Conservation (phyloP, 345 rosid species). For the Excoecaria cochinchinensis region DNA sequence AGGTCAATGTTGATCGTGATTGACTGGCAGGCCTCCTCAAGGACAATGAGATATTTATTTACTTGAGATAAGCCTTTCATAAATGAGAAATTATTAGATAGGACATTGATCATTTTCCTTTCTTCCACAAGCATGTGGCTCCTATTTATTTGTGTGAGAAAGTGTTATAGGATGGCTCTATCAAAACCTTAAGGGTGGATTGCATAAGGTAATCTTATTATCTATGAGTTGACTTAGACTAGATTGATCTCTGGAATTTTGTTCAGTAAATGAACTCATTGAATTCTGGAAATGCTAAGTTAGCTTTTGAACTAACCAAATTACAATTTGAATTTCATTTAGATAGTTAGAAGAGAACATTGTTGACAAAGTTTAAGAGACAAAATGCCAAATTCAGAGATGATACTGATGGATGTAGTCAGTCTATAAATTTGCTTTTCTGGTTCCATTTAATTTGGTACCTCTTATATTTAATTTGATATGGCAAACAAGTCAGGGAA, state of each 20-base stretch:
- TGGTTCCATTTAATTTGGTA: background rate
- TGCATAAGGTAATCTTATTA: background rate
- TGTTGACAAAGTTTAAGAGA: no score
- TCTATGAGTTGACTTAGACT: background rate
- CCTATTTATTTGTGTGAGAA: no score
- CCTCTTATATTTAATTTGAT: background rate
- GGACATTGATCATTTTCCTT: background rate
- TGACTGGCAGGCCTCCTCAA: background rate
- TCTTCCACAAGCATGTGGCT: background rate
- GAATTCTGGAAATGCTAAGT: no score
- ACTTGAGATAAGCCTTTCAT: background rate
- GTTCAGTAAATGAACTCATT: no score
- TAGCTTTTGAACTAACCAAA: no score
- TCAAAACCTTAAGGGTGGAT: background rate
- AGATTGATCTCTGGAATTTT: no score
- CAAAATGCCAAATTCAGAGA: background rate
- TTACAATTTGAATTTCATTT: no score
- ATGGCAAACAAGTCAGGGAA: background rate
- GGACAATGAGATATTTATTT: background rate
- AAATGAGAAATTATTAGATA: background rate
- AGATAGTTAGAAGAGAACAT: no score
- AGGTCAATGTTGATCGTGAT: background rate
- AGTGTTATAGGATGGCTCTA: no score
- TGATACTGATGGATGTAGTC: background rate
- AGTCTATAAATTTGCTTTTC: background rate